Evolutionary conservation across 305 asterid species (phyloP).

Genomic region (Andrographis paniculata): DNA sequence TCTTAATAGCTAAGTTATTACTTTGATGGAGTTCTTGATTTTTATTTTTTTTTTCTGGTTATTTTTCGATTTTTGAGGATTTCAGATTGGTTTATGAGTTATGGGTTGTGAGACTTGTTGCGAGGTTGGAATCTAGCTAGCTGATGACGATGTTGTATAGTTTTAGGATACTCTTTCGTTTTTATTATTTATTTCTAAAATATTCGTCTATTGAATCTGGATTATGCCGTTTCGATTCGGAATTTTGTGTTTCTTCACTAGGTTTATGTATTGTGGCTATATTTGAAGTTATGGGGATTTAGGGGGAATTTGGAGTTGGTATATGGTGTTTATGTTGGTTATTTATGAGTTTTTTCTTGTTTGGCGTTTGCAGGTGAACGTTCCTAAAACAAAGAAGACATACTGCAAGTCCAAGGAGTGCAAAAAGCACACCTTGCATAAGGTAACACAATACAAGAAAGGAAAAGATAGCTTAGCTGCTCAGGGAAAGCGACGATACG

Average conservation of each 20-base stretch:
- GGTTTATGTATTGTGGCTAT: not conserved
- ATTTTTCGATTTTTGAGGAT: no score
- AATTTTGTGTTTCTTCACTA: not conserved
- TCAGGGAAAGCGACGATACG: conserved; percentile 22
- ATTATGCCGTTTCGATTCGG: no score
- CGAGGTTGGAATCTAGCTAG: no score
- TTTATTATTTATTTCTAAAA: no score
- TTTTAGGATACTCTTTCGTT: no score
- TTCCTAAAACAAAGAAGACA: conserved; percentile 33
- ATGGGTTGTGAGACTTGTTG: no score
- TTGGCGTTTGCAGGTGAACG: conserved; percentile 24
- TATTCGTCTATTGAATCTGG: no score
- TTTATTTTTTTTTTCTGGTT: no score
- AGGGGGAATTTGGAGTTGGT: not conserved
- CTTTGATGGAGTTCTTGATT: not conserved
- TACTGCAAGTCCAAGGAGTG: conserved; percentile 36
- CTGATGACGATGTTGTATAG: no score
- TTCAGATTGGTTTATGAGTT: no score
- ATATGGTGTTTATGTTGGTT: not conserved
- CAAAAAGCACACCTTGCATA: conserved; percentile 35
- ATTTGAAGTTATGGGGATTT: not conserved
- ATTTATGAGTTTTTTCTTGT: conserved; percentile 2
- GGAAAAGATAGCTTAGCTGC: conserved; percentile 29
- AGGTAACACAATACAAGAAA: conserved; percentile 31
- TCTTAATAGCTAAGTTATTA: no score